Conservation (phyloP, 176 grass and related monocot genomes). For the Urochloa ruziziensis region DNA sequence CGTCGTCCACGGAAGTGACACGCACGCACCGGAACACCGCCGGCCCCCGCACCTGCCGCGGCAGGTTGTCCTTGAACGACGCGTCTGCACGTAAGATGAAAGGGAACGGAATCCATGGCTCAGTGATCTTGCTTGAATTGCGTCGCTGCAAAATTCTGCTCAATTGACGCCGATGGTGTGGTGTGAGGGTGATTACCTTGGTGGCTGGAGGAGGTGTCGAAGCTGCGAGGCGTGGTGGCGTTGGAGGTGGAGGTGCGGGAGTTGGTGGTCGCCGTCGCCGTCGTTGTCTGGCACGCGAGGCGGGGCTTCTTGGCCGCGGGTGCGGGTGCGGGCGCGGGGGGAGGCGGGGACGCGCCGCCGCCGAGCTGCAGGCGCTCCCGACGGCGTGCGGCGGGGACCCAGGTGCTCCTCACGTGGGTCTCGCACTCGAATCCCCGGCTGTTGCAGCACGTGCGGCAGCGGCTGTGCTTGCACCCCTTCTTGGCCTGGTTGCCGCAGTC, state of each 20-base stretch:
- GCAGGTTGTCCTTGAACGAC: slow-evolving; percentile 58
- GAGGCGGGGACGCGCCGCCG: slow-evolving; percentile 5
- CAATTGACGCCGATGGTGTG: not conserved
- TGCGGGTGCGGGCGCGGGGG: not conserved
- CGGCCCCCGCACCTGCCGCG: slow-evolving; percentile 78
- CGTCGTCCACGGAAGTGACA: slow-evolving; percentile 73
- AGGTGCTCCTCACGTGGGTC: slow-evolving; percentile 89
- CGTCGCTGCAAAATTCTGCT: not conserved
- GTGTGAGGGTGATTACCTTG: slow-evolving; percentile 48
- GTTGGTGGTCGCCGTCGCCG: slow-evolving; percentile 41
- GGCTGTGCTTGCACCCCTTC: slow-evolving; percentile 73
- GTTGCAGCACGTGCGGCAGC: slow-evolving; percentile 88
- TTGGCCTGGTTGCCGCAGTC: slow-evolving; percentile 94
- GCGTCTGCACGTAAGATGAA: slow-evolving; percentile 35
- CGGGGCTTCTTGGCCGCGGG: slow-evolving; percentile 58
- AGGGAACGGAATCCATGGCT: not conserved
- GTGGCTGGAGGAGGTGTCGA: slow-evolving; percentile 83
- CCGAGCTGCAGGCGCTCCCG: slow-evolving; percentile 57
- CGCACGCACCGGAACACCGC: slow-evolving; percentile 94
- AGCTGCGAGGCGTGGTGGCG: slow-evolving; percentile 77
- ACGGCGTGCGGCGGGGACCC: slow-evolving; percentile 72
- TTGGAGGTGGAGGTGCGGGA: slow-evolving; percentile 78
- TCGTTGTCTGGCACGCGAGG: slow-evolving; percentile 56
- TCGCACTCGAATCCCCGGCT: slow-evolving; percentile 77
- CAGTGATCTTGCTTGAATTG: not conserved